These are phyloP conservation scores for Populus tremula DNA, from an alignment of 345 rosid genomes.

Conservation along the genomic window DNA sequence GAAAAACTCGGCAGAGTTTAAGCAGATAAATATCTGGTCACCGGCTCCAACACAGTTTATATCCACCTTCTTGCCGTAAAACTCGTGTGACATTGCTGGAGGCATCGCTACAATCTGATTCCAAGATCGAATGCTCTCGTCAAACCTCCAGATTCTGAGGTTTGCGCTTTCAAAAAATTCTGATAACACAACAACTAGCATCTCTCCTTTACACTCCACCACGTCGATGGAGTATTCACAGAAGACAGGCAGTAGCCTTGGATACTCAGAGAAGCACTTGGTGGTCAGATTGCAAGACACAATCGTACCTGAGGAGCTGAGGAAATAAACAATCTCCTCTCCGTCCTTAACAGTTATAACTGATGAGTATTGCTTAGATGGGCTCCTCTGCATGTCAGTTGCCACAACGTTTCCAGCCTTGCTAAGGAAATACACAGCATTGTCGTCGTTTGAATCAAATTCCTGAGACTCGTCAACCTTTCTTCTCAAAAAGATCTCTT, in stretches of 20 bases:
- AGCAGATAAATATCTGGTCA: slow-evolving; percentile 61
- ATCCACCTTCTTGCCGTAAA: slow-evolving; percentile 68
- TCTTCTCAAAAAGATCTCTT: slow-evolving; percentile 40
- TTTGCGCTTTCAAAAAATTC: slow-evolving; percentile 80
- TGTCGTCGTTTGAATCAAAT: slow-evolving; percentile 33
- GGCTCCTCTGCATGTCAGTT: slow-evolving; percentile 74
- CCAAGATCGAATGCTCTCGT: slow-evolving; percentile 48
- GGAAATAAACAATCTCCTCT: slow-evolving; percentile 57
- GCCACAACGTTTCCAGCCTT: slow-evolving; percentile 70
- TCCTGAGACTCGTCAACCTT: slow-evolving; percentile 28
- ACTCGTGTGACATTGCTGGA: slow-evolving; percentile 75
- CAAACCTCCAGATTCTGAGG: slow-evolving; percentile 74
- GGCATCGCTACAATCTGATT: slow-evolving; percentile 68
- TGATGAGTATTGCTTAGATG: slow-evolving; percentile 83
- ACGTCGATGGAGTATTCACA: slow-evolving; percentile 77
- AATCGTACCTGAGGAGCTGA: slow-evolving; percentile 66
- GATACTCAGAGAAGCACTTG: slow-evolving; percentile 60
- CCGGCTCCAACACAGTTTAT: slow-evolving; percentile 80
- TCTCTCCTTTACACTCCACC: slow-evolving; percentile 69
- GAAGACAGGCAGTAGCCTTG: slow-evolving; percentile 64
- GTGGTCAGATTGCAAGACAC: slow-evolving; percentile 59
- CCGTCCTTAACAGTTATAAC: slow-evolving; percentile 50
- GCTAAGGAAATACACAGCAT: slow-evolving; percentile 75
- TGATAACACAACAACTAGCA: slow-evolving; percentile 62
- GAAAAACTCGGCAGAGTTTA: slow-evolving; percentile 54